phyloP scores from a whole-genome alignment of 768 basidiomycete genomes.

The Mycena galopus region DNA sequence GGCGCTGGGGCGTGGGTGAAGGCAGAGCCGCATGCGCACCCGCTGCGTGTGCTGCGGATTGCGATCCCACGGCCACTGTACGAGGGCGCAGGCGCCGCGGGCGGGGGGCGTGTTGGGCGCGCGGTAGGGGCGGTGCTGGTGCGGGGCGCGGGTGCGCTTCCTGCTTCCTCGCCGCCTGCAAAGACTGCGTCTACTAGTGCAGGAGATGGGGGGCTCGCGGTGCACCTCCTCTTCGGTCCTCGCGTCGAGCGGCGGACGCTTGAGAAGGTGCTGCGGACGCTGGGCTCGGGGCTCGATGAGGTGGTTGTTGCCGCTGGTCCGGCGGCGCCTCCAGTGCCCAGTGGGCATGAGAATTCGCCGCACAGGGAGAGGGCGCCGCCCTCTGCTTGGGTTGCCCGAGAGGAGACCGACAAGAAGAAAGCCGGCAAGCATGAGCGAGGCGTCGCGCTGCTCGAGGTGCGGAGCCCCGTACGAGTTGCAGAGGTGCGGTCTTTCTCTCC shows the following conservation, averaged over 20 bases:
- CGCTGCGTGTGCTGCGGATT: conserved; percentile 32
- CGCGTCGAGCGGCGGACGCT: conserved; percentile 35
- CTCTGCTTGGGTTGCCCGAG: neutral
- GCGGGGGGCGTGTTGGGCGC: conserved; percentile 30
- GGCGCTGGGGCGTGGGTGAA: neutral
- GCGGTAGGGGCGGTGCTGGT: conserved; percentile 27
- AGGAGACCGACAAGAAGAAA: neutral
- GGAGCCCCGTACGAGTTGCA: neutral
- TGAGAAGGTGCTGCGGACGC: conserved; percentile 34
- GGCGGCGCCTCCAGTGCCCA: no score
- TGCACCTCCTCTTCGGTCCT: conserved; percentile 31
- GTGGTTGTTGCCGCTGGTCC: neutral
- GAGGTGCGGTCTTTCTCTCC: neutral
- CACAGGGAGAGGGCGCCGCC: neutral
- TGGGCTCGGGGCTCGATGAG: conserved; percentile 26
- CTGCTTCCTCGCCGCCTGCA: neutral
- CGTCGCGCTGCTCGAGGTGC: neutral
- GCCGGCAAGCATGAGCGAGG: neutral
- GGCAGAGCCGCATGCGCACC: conserved; percentile 15
- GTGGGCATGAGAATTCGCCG: neutral
- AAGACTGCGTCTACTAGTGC: neutral
- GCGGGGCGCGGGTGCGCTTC: neutral
- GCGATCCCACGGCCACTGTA: conserved; percentile 32
- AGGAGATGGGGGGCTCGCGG: neutral
- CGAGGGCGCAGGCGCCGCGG: conserved; percentile 28